Evolutionary conservation across 192 early-diverging fungal genomes (phyloP).

Genomic region (Chytriomyces sp.): DNA sequence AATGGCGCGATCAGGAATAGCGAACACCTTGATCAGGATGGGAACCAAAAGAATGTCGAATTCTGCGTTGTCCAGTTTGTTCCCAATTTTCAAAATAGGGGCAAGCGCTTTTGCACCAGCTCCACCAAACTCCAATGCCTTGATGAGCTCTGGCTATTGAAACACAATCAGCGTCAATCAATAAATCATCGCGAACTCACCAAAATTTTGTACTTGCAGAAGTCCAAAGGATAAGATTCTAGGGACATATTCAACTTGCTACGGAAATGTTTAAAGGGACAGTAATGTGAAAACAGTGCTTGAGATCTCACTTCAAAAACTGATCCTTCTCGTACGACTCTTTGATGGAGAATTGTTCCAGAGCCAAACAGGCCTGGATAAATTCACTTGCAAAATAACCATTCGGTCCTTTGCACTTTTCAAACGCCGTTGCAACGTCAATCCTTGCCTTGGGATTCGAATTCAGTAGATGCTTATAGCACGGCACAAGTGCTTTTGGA

Average conservation of each 20-base stretch:
- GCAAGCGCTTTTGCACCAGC: slow-evolving; percentile 49
- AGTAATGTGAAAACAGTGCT: background rate
- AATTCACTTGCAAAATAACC: slow-evolving; percentile 86
- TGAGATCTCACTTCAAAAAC: slow-evolving; percentile 54
- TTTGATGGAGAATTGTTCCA: slow-evolving; percentile 93
- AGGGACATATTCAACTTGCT: slow-evolving; percentile 74
- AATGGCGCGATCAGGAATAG: slow-evolving; percentile 82
- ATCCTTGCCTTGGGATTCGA: slow-evolving; percentile 65
- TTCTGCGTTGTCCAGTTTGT: slow-evolving; percentile 61
- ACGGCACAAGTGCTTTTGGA: slow-evolving; percentile 57
- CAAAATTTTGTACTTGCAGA: slow-evolving; percentile 85
- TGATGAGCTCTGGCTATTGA: slow-evolving; percentile 76
- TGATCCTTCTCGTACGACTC: slow-evolving; percentile 81
- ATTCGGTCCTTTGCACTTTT: slow-evolving; percentile 55
- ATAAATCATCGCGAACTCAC: background rate
- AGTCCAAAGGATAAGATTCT: slow-evolving; percentile 77
- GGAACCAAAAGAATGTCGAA: slow-evolving; percentile 73
- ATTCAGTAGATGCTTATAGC: slow-evolving; percentile 64
- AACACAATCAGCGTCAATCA: background rate
- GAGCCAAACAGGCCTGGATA: slow-evolving; percentile 75
- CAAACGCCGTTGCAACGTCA: slow-evolving; percentile 70
- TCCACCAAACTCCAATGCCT: slow-evolving; percentile 58
- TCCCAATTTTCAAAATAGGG: slow-evolving; percentile 85
- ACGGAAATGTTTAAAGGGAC: background rate
- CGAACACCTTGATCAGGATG: slow-evolving; percentile 82